Percentiles rank a stretch among this genome's conserved stretches.
These are phyloP conservation scores for Rhizopogon vulgaris DNA, from an alignment of 768 basidiomycete species.

Conservation along the genomic window DNA sequence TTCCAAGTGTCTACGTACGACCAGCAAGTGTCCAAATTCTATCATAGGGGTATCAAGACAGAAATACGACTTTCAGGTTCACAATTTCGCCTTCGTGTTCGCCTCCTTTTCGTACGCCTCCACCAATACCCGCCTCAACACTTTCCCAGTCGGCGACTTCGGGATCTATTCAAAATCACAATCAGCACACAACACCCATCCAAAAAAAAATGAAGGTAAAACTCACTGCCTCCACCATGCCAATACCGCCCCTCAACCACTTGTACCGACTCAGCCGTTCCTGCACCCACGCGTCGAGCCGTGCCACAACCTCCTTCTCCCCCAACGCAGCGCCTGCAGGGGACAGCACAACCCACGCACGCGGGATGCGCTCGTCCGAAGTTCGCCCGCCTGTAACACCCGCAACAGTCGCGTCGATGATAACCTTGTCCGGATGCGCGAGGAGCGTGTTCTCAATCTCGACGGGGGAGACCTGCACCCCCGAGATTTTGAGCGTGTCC, in stretches of 20 bases:
- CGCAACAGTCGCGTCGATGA: constrained; percentile 58
- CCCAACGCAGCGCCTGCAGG: constrained; percentile 43
- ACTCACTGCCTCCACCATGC: constrained; percentile 51
- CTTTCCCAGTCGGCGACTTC: constrained; percentile 63
- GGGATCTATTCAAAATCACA: constrained; percentile 40
- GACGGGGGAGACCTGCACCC: constrained; percentile 65
- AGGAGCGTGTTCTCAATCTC: constrained; percentile 63
- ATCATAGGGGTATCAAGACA: too few relatives aligned
- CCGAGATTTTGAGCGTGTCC: constrained; percentile 72
- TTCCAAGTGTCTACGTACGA: too few relatives aligned
- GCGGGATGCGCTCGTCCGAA: constrained; percentile 59
- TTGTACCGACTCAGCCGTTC: constrained; percentile 62
- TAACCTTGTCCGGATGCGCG: constrained; percentile 49
- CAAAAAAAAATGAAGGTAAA: neutral
- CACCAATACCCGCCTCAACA: constrained; percentile 48
- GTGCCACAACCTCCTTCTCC: constrained; percentile 29
- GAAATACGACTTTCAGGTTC: neutral
- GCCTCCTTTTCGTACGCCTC: constrained; percentile 39
- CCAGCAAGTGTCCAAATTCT: too few relatives aligned
- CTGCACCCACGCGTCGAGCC: constrained; percentile 50
- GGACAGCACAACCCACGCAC: constrained; percentile 68
- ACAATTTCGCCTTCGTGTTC: constrained; percentile 12
- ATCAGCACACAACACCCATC: constrained; percentile 1
- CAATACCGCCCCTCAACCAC: constrained; percentile 63
- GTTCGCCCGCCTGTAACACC: constrained; percentile 64